Conservation (phyloP, 164 flowering plant genomes). For the Euptelea pleiosperma region DNA sequence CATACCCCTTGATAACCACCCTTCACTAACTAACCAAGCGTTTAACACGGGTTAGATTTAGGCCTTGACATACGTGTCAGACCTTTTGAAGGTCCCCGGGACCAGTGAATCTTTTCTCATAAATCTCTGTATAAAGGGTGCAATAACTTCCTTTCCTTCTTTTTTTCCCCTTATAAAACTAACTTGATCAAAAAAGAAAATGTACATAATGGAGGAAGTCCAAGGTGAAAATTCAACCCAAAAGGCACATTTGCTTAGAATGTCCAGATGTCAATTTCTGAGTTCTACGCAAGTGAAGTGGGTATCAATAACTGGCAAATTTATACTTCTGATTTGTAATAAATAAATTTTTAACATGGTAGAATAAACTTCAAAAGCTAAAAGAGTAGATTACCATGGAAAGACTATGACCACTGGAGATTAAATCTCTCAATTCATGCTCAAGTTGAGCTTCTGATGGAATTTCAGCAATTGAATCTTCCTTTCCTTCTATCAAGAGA, state of each 20-base stretch:
- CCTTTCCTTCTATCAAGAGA: constrained; percentile 69
- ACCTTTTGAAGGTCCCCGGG: too few relatives aligned
- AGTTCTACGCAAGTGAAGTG: background rate
- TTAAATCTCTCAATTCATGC: constrained; percentile 51
- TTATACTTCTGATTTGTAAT: background rate
- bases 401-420: constrained; percentile 75
- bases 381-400: constrained; percentile 48
- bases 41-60: too few relatives aligned
- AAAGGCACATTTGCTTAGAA: too few relatives aligned
- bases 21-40: too few relatives aligned
- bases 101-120: too few relatives aligned
- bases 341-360: background rate
- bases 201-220: too few relatives aligned
- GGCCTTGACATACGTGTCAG: too few relatives aligned
- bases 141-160: too few relatives aligned
- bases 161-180: background rate
- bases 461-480: constrained; percentile 33
- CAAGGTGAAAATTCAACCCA: too few relatives aligned
- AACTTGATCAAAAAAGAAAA: constrained; percentile 7
- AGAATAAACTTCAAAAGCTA: background rate
- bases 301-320: background rate
- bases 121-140: too few relatives aligned
- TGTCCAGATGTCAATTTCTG: too few relatives aligned
- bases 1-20: too few relatives aligned
- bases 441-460: constrained; percentile 81